Evolutionary conservation across 2,329 filamentous ascomycete species (phyloP).

Genomic region (Fusarium oligoseptatum): DNA sequence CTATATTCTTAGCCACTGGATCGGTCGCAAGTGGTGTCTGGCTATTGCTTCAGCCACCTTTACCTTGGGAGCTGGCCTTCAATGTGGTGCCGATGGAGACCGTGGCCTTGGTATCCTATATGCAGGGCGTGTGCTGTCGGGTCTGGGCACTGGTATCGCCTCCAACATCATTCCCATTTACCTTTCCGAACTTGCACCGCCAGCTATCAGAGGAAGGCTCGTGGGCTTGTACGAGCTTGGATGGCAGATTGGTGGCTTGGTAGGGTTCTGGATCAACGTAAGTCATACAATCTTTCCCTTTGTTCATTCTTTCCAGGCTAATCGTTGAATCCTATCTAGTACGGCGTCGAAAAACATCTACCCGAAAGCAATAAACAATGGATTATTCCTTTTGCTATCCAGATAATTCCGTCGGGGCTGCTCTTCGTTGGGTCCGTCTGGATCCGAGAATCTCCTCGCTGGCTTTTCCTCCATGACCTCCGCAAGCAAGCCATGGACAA

Average conservation of each 20-base stretch:
- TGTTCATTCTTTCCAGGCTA: not conserved
- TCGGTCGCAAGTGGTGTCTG: slow-evolving; percentile 51
- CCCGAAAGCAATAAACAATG: slow-evolving; percentile 50
- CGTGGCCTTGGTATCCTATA: slow-evolving; percentile 62
- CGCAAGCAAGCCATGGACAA: slow-evolving; percentile 64
- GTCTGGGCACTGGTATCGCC: slow-evolving; percentile 56
- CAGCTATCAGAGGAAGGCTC: slow-evolving; percentile 66
- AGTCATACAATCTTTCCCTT: slow-evolving; percentile 15
- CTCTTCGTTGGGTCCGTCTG: slow-evolving; percentile 62
- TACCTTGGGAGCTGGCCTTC: slow-evolving; percentile 64
- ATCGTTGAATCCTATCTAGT: not conserved
- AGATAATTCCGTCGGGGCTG: slow-evolving; percentile 67
- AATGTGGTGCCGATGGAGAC: slow-evolving; percentile 66
- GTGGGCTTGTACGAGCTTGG: slow-evolving; percentile 68
- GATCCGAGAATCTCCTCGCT: slow-evolving; percentile 69
- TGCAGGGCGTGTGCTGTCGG: slow-evolving; percentile 64
- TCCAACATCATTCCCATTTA: slow-evolving; percentile 62
- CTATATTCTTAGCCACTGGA: slow-evolving; percentile 54
- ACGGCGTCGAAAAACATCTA: slow-evolving; percentile 39
- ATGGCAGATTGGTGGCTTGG: slow-evolving; percentile 65
- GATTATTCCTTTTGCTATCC: slow-evolving; percentile 66
- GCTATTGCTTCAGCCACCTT: slow-evolving; percentile 49
- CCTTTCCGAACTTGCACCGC: slow-evolving; percentile 61
- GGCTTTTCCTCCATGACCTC: slow-evolving; percentile 68
- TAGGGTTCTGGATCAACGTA: slow-evolving; percentile 65